A percentile compares a stretch with the other conserved stretches of the same genome.
phyloP scores from a whole-genome alignment of 2,329 filamentous ascomycete genomes.

The Trichoderma oligosporum region DNA sequence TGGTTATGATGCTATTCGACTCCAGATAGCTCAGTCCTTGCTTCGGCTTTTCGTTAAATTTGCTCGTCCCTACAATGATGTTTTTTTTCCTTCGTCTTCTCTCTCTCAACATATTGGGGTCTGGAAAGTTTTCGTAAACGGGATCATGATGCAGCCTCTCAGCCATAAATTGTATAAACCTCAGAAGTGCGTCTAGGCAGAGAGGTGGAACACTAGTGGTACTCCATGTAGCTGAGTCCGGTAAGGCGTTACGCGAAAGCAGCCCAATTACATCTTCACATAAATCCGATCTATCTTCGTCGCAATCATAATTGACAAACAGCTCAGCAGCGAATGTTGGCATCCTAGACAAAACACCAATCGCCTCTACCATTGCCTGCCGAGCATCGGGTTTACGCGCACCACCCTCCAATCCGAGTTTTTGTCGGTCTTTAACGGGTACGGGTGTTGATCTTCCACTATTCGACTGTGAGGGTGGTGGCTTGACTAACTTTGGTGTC shows the following conservation, averaged over 20 bases:
- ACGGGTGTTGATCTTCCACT: slow-evolving; percentile 89
- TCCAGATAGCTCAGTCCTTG: slow-evolving; percentile 81
- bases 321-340: slow-evolving; percentile 92
- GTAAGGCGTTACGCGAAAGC: slow-evolving; percentile 88
- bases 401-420: slow-evolving; percentile 86
- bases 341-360: slow-evolving; percentile 87
- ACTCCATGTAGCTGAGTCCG: slow-evolving; percentile 97
- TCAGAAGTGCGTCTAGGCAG: slow-evolving; percentile 85
- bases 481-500: slow-evolving; percentile 81
- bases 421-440: slow-evolving; percentile 85
- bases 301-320: slow-evolving; percentile 97
- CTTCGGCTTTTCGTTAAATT: slow-evolving; percentile 95
- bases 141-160: slow-evolving; percentile 76
- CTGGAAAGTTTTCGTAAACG: slow-evolving; percentile 60
- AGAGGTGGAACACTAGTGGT: slow-evolving; percentile 95
- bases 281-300: slow-evolving; percentile 83
- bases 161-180: slow-evolving; percentile 87
- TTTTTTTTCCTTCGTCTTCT: slow-evolving; percentile 78
- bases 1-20: slow-evolving; percentile 78
- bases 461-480: slow-evolving; percentile 63
- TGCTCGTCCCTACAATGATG: slow-evolving; percentile 80
- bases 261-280: slow-evolving; percentile 95
- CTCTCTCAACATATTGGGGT: slow-evolving; percentile 60
- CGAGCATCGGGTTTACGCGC: slow-evolving; percentile 88
- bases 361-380: slow-evolving; percentile 97